These are phyloP conservation scores for Astrothelium macrocarpum DNA, from an alignment of 495 filamentous ascomycete genomes.

Conservation along the genomic window DNA sequence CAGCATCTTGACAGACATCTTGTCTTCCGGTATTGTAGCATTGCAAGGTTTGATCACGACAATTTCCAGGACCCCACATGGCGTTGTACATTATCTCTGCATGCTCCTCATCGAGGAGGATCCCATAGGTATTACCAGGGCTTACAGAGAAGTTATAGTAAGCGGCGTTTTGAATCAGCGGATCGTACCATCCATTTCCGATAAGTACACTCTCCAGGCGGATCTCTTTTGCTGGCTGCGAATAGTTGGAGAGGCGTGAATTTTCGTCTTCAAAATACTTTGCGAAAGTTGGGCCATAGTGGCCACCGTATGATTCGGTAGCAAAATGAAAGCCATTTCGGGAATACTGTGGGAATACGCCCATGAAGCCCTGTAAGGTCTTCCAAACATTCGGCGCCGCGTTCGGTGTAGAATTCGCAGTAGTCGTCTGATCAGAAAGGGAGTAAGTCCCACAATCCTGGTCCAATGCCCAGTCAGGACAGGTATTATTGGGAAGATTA, in stretches of 20 bases:
- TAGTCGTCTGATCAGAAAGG: constrained; percentile 40
- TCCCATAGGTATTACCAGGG: constrained; percentile 52
- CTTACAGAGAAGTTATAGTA: constrained; percentile 54
- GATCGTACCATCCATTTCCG: constrained; percentile 51
- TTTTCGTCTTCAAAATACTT: constrained; percentile 9
- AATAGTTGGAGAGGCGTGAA: constrained; percentile 2
- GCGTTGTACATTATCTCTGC: constrained; percentile 45
- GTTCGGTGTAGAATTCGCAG: constrained; percentile 44
- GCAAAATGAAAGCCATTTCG: constrained; percentile 49
- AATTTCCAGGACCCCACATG: constrained; percentile 53
- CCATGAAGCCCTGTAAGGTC: constrained; percentile 54
- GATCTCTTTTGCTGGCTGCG: constrained; percentile 36
- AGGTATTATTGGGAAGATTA: constrained; percentile 39
- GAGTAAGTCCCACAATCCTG: constrained; percentile 46
- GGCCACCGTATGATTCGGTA: constrained; percentile 55
- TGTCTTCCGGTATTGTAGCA: constrained; percentile 40
- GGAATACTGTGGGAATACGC: constrained; percentile 52
- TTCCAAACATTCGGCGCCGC: constrained; percentile 52
- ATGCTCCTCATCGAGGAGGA: constrained; percentile 25
- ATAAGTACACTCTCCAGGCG: constrained; percentile 49
- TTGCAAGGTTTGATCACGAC: constrained; percentile 46
- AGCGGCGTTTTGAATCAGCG: constrained; percentile 51
- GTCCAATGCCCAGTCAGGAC: constrained; percentile 43
- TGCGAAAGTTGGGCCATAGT: constrained; percentile 56
- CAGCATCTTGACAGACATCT: constrained; percentile 41